These are phyloP conservation scores for Lecanicillium sp. DNA, from an alignment of 2,329 filamentous ascomycete species.

Conservation along the genomic window DNA sequence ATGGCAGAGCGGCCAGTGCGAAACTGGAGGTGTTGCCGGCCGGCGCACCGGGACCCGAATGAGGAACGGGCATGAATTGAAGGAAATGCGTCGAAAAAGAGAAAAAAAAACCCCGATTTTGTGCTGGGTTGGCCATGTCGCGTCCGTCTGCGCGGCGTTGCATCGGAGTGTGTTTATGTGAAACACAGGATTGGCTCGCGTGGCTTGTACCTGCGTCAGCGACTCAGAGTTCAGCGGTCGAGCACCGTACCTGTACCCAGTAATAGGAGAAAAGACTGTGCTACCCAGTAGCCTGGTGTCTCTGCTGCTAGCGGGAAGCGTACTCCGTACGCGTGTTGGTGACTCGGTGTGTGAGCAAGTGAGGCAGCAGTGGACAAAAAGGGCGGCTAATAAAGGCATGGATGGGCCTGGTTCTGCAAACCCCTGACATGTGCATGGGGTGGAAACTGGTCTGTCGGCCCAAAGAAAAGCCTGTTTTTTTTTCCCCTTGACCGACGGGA, in stretches of 20 bases:
- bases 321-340: neutral
- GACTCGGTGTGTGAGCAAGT: no score
- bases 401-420: neutral
- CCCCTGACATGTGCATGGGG: conserved; percentile 5
- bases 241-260: no score
- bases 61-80: no score
- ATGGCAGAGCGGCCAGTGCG: neutral
- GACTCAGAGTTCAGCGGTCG: conserved; percentile 1
- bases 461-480: conserved; percentile 1
- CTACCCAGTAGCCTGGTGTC: neutral
- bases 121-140: neutral
- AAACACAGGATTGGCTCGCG: conserved; percentile 8
- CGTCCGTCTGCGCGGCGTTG: conserved; percentile 7
- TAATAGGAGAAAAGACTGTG: conserved; percentile 1
- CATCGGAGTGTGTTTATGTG: conserved; percentile 11
- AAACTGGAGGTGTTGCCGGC: no score
- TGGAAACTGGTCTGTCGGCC: neutral
- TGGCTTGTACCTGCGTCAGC: conserved; percentile 9
- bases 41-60: no score
- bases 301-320: no score
- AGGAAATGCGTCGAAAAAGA: neutral
- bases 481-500: neutral
- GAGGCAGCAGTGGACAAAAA: neutral
- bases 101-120: conserved; percentile 8
- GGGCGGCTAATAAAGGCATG: conserved; percentile 5